Base-by-base conservation (phyloP, 1,139 yeast species). In the Suhomyces atakaporum region DNA sequence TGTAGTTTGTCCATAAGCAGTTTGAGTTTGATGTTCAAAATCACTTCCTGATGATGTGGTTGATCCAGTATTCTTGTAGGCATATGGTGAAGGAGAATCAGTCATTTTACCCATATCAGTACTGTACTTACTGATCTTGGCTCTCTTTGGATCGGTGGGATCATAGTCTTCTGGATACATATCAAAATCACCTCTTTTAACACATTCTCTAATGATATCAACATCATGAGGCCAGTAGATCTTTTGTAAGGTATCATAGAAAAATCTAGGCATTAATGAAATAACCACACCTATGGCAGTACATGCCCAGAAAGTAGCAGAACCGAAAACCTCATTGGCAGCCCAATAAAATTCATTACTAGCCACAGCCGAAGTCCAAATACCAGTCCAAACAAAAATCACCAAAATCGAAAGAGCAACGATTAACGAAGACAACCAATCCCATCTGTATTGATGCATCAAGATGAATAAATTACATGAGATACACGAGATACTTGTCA, bases 401-500 rank as follows among this genome's bases (percentile, higher is more conserved):
- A 89, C 54, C 41, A 89, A 53, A 39, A 80, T 75, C 6, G 96
- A 85, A 28, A 90, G 54, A 7, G 66, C 64, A 40, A 79, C 77
- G 52, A 87, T 73, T 36, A 85, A 55, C 13, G 73, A 50, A 4
- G 90, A 79, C 38, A 88, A 66, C 95, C 95, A 88, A 63, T 92
- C 98, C 98, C 98, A 92, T 55, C 95, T 75, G 56, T 80, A 80
- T 62, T 88, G 95, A 57, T 89, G 95, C 48, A 84, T 62, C 52
- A 88, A 56, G 35, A 92, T 81, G 64, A 84, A 90, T 10, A 79
- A 50, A 59, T 92, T 87, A 63, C 96, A 88, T 8, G 95, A 69
- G 39, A 84, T 68, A 43, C 86, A 87, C 3, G 95, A 77, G 49
- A 90, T 84, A 20, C 86, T 73, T 5, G 94, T 84, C 26, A 86